A percentile compares a stretch with the other conserved stretches of the same genome.
Conservation (phyloP, 495 filamentous ascomycete genomes). For the Aspergillus campestris region DNA sequence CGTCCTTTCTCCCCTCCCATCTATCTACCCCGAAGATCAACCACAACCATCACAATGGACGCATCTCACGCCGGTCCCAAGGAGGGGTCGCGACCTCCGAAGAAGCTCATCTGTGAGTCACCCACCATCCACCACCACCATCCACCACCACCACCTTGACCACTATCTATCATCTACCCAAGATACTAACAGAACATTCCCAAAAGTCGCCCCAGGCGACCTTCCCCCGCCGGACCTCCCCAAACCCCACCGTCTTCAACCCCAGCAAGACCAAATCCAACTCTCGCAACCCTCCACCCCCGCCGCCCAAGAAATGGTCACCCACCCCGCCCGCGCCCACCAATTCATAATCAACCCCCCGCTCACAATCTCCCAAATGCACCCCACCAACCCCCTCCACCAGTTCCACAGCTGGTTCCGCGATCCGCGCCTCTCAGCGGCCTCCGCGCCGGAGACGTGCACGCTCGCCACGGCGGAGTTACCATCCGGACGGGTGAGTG, state of each 20-base stretch:
- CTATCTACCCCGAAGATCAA: constrained; percentile 4
- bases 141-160: neutral
- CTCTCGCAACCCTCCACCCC: constrained; percentile 31
- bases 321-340: constrained; percentile 35
- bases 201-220: constrained; percentile 41
- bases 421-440: constrained; percentile 49
- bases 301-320: constrained; percentile 29
- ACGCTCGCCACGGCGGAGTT: constrained; percentile 78
- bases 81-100: constrained; percentile 19
- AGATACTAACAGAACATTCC: constrained; percentile 13
- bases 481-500: constrained; percentile 74
- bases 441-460: constrained; percentile 64
- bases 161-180: neutral
- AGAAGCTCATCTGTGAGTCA: constrained; percentile 39
- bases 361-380: constrained; percentile 32
- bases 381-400: constrained; percentile 49
- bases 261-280: constrained; percentile 13
- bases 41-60: constrained; percentile 1
- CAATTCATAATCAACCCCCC: constrained; percentile 41
- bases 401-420: constrained; percentile 89
- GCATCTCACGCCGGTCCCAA: neutral
- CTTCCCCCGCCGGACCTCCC: constrained; percentile 14
- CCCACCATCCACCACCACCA: neutral
- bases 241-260: constrained; percentile 6
- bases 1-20: no score